phyloP scores from a whole-genome alignment of 495 filamentous ascomycete genomes.

The Recurvomyces mirabilis region DNA sequence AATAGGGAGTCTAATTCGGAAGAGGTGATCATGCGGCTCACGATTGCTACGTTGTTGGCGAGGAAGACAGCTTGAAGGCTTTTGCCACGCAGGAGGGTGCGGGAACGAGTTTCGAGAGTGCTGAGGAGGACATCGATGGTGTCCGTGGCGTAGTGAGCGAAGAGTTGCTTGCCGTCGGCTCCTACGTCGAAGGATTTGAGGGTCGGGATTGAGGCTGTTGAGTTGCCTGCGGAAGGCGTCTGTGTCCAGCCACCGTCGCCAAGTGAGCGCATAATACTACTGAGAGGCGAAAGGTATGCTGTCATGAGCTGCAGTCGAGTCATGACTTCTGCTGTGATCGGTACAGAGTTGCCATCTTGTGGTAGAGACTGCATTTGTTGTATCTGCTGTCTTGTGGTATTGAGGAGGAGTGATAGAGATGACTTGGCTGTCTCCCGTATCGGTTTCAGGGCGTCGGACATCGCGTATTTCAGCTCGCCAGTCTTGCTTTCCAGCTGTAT shows the following conservation, averaged over 20 bases:
- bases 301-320: conserved; percentile 75
- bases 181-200: conserved; percentile 73
- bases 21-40: conserved; percentile 73
- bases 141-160: conserved; percentile 76
- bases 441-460: conserved; percentile 77
- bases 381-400: conserved; percentile 68
- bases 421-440: conserved; percentile 83
- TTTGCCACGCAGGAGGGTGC: conserved; percentile 65
- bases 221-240: conserved; percentile 33
- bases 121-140: conserved; percentile 71
- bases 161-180: conserved; percentile 79
- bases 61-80: conserved; percentile 76
- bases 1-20: conserved; percentile 71
- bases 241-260: conserved; percentile 90
- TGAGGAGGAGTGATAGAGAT: conserved; percentile 71
- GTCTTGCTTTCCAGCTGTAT: conserved; percentile 69
- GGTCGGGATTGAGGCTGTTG: conserved; percentile 54
- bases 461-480: conserved; percentile 70
- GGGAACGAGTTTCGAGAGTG: conserved; percentile 63
- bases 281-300: conserved; percentile 73
- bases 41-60: conserved; percentile 74
- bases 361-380: conserved; percentile 54
- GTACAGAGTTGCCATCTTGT: conserved; percentile 63
- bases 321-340: conserved; percentile 76
- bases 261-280: conserved; percentile 79